These are phyloP conservation scores for Tuber calosporum DNA, from an alignment of 495 filamentous ascomycete species.

Conservation along the genomic window DNA sequence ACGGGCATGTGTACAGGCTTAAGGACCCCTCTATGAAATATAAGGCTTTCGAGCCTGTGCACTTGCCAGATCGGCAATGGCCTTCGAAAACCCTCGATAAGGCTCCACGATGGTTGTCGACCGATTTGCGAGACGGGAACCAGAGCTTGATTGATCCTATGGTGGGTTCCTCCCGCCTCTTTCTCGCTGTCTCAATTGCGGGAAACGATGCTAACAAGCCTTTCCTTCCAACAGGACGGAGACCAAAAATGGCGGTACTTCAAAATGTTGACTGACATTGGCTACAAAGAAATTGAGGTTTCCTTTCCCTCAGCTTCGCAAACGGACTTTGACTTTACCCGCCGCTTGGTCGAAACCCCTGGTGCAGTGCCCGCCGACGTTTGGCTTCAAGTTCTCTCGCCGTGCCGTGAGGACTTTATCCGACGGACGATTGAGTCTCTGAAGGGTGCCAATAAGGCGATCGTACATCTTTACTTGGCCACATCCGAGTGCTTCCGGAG, in stretches of 20 bases:
- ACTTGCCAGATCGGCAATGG: constrained; percentile 87
- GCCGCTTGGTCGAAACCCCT: constrained; percentile 77
- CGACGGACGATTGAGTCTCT: constrained; percentile 81
- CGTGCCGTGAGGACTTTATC: constrained; percentile 90
- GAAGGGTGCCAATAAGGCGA: constrained; percentile 86
- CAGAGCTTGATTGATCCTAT: constrained; percentile 83
- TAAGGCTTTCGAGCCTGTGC: constrained; percentile 64
- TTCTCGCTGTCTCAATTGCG: neutral
- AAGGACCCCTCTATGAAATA: constrained; percentile 93
- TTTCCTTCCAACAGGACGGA: constrained; percentile 55
- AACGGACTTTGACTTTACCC: constrained; percentile 93
- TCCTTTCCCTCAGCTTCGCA: constrained; percentile 92
- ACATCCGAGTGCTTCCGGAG: constrained; percentile 88
- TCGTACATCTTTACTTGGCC: constrained; percentile 92
- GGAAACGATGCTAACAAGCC: neutral
- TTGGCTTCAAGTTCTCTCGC: constrained; percentile 88
- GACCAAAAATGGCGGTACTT: constrained; percentile 95
- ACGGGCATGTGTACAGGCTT: constrained; percentile 57
- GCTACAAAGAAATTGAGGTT: constrained; percentile 97
- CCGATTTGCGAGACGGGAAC: constrained; percentile 81
- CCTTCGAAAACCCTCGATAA: constrained; percentile 71
- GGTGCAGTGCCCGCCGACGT: constrained; percentile 86
- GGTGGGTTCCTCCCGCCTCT: constrained; percentile 49
- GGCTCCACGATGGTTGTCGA: constrained; percentile 77
- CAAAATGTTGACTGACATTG: constrained; percentile 83